phyloP scores from a whole-genome alignment of 2,329 filamentous ascomycete genomes.

The Cercospora sp. region DNA sequence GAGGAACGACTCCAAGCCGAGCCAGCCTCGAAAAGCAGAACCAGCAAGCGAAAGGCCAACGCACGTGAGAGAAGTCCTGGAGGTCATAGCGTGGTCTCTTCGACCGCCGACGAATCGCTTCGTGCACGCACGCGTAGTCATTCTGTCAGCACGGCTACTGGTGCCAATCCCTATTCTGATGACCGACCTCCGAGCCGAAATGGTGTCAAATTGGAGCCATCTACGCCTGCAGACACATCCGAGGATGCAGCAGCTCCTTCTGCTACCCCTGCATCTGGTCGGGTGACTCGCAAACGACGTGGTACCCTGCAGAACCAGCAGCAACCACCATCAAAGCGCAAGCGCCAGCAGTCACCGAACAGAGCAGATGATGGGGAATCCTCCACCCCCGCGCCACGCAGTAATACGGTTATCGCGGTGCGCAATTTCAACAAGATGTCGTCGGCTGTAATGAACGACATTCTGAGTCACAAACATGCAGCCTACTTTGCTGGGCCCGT shows the following conservation, averaged over 20 bases:
- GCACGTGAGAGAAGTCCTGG: slow-evolving; percentile 31
- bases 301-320: slow-evolving; percentile 38
- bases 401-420: slow-evolving; percentile 45
- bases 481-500: slow-evolving; percentile 54
- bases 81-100: slow-evolving; percentile 48
- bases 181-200: slow-evolving; percentile 43
- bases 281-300: slow-evolving; percentile 38
- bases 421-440: slow-evolving; percentile 53
- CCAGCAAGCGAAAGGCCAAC: slow-evolving; percentile 19
- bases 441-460: slow-evolving; percentile 53
- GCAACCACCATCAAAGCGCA: slow-evolving; percentile 43
- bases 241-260: slow-evolving; percentile 42
- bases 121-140: slow-evolving; percentile 51
- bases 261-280: slow-evolving; percentile 29
- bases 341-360: slow-evolving; percentile 39
- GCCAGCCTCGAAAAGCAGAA: slow-evolving; percentile 18
- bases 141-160: slow-evolving; percentile 50
- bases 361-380: slow-evolving; percentile 23
- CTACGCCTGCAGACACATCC: slow-evolving; percentile 46
- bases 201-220: slow-evolving; percentile 51
- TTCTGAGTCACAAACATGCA: slow-evolving; percentile 54
- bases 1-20: slow-evolving; percentile 23
- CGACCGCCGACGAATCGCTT: slow-evolving; percentile 47
- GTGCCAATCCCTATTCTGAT: slow-evolving; percentile 43
- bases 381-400: slow-evolving; percentile 30